A percentile compares a stretch with the other conserved stretches of the same genome.
Conservation (phyloP, 2,329 filamentous ascomycete genomes). For the Lachnellula willkommii region DNA sequence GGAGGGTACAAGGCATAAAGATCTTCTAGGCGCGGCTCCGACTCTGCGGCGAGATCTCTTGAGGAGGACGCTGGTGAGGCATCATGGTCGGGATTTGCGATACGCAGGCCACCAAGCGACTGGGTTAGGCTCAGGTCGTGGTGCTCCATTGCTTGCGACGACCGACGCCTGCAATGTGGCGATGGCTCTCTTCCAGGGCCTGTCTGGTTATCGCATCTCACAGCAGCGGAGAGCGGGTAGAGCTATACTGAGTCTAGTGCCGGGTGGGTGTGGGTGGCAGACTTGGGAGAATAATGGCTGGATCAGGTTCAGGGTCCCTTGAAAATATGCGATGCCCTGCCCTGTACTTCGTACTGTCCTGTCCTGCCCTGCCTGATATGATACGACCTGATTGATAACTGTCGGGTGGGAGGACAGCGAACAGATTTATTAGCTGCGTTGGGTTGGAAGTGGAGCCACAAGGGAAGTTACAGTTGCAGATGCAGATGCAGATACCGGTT, state of each 20-base stretch:
- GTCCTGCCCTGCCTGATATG: not conserved
- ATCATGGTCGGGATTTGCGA: conserved; percentile 85
- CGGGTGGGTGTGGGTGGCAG: not conserved
- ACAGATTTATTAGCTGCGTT: no score
- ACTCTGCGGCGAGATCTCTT: conserved; percentile 24
- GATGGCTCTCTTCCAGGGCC: conserved; percentile 2
- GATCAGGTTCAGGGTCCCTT: no score
- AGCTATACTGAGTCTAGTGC: conserved; percentile 2
- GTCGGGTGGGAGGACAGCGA: not conserved
- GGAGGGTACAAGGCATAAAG: conserved; percentile 2
- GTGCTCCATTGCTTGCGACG: conserved; percentile 69
- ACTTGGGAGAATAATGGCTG: no score
- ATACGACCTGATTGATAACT: not conserved
- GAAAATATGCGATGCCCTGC: no score
- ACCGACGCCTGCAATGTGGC: conserved; percentile 5
- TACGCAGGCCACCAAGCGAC: conserved; percentile 87
- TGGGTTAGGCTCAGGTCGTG: conserved; percentile 89
- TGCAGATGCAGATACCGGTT: not conserved
- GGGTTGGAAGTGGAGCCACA: not conserved
- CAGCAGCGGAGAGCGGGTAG: not conserved
- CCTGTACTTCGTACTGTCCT: no score
- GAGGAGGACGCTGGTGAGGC: conserved; percentile 23
- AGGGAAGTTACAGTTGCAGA: not conserved
- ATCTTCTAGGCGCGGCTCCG: conserved; percentile 12
- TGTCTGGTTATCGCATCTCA: conserved; percentile 14